Conservation (phyloP, 768 basidiomycete genomes). For the Pleurotus djamor region DNA sequence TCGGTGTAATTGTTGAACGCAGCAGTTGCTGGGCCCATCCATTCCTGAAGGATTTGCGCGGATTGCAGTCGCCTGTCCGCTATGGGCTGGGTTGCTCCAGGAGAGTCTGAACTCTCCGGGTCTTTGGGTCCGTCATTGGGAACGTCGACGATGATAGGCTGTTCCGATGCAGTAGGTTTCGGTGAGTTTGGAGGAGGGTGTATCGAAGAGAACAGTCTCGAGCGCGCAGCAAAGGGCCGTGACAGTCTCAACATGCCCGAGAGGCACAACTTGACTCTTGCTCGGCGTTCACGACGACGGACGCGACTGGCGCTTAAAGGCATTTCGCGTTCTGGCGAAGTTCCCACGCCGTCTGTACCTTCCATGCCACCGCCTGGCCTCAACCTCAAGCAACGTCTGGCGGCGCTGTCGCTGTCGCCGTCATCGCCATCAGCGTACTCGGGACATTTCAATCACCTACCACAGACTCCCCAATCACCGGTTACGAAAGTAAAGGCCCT, state of each 20-base stretch:
- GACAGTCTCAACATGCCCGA: constrained; percentile 3
- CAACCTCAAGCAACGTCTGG: constrained; percentile 65
- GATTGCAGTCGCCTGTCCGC: not conserved
- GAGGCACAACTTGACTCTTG: not conserved
- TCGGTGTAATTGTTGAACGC: constrained; percentile 54
- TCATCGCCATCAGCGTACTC: constrained; percentile 42
- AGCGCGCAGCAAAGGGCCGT: not conserved
- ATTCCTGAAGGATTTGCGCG: constrained; percentile 28
- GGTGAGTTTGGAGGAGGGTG: not conserved
- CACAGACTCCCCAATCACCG: constrained; percentile 8
- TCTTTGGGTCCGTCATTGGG: not conserved
- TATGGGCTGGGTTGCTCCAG: not conserved
- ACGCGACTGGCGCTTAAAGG: not conserved
- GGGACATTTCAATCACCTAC: constrained; percentile 18
- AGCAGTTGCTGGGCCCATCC: constrained; percentile 44
- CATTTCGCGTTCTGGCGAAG: not conserved
- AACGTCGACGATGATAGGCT: not conserved
- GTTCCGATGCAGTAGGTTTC: constrained; percentile 25
- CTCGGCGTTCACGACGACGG: not conserved
- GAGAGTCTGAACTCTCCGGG: not conserved
- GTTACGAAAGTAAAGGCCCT: constrained; percentile 29
- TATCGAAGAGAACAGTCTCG: not conserved
- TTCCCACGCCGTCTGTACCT: constrained; percentile 7
- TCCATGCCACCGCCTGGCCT: constrained; percentile 27
- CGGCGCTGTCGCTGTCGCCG: constrained; percentile 54